These are phyloP conservation scores for Cucumis melo DNA, from an alignment of 306 rosid species.

Conservation along the genomic window DNA sequence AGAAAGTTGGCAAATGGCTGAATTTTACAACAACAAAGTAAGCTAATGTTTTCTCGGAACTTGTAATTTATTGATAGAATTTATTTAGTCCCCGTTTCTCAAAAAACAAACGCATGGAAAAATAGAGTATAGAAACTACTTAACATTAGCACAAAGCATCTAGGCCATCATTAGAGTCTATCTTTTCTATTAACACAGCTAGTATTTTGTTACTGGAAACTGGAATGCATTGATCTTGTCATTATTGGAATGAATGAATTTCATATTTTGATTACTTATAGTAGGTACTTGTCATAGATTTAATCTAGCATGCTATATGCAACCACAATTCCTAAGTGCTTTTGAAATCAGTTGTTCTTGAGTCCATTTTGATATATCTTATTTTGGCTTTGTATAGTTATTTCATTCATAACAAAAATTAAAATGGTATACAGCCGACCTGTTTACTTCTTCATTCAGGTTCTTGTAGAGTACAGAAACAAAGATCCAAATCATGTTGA, in stretches of 20 bases:
- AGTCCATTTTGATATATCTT: neutral
- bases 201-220: neutral
- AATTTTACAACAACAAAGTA: conserved; percentile 97
- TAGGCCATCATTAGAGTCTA: neutral
- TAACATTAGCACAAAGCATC: neutral
- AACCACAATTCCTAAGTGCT: neutral
- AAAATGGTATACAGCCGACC: neutral
- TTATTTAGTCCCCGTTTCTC: neutral
- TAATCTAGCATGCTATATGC: neutral
- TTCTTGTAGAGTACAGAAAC: conserved; percentile 77
- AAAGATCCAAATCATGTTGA: conserved; percentile 90
- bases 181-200: neutral
- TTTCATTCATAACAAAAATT: neutral
- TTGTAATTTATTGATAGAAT: conserved; percentile 9
- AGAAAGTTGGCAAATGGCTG: conserved; percentile 99
- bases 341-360: neutral
- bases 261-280: neutral
- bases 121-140: neutral
- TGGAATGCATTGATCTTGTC: neutral
- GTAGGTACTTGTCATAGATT: neutral
- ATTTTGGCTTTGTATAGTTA: neutral
- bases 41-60: conserved; percentile 10
- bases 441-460: conserved; percentile 30
- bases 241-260: neutral
- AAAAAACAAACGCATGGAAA: neutral